phyloP scores from a whole-genome alignment of 768 basidiomycete genomes.

The Mycena polygramma region DNA sequence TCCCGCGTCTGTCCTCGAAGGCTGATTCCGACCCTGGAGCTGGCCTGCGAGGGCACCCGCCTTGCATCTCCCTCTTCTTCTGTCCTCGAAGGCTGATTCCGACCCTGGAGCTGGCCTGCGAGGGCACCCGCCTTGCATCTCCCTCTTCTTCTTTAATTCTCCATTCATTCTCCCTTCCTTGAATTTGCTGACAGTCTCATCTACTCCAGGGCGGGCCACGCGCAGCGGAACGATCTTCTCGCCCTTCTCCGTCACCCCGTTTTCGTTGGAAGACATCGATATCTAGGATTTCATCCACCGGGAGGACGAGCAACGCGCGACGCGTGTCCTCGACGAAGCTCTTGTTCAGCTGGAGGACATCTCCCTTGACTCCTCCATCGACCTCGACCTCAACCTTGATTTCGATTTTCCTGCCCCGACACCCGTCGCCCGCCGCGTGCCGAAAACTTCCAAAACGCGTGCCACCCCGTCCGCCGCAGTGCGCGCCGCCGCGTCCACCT shows the following conservation, averaged over 20 bases:
- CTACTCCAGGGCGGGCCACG: background rate
- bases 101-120: conserved; percentile 1
- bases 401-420: too few species aligned
- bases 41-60: too few species aligned
- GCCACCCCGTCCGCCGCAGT: background rate
- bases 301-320: conserved; percentile 1
- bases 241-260: background rate
- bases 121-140: too few species aligned
- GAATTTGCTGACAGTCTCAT: too few species aligned
- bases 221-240: conserved; percentile 5
- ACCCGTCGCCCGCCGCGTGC: background rate
- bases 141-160: background rate
- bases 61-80: too few species aligned
- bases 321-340: conserved; percentile 72
- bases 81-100: background rate
- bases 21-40: conserved; percentile 15
- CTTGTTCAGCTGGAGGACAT: conserved; percentile 63
- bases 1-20: background rate
- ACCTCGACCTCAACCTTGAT: conserved; percentile 16
- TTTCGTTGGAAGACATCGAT: background rate
- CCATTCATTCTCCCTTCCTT: background rate
- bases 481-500: too few species aligned
- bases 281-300: conserved; percentile 13
- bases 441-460: background rate
- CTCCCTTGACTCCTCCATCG: conserved; percentile 30